Evolutionary conservation across 495 filamentous ascomycete genomes (phyloP).

Genomic region (Xylaria longipes): DNA sequence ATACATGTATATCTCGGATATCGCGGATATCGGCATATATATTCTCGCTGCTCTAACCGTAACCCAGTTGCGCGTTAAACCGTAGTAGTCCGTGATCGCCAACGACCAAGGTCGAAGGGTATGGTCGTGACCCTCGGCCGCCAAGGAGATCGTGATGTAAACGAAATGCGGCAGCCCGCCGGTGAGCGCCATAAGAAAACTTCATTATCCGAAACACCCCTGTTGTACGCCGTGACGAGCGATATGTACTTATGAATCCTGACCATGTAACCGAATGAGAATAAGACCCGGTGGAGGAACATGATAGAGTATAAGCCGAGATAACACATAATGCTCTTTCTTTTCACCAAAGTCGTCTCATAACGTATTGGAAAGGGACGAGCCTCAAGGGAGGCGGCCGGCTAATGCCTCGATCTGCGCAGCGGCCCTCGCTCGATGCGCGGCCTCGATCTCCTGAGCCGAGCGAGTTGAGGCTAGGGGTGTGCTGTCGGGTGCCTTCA

Average conservation of each 20-base stretch:
- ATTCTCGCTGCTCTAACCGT: no score
- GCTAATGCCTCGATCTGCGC: neutral
- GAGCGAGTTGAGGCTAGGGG: neutral
- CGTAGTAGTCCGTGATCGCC: neutral
- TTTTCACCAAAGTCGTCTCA: neutral
- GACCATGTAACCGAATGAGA: neutral
- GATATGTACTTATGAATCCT: neutral
- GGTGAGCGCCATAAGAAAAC: neutral
- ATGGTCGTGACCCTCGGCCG: neutral
- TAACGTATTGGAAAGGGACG: neutral
- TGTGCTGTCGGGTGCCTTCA: neutral
- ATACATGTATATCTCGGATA: no score
- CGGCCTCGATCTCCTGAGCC: neutral
- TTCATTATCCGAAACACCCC: neutral
- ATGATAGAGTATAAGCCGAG: neutral
- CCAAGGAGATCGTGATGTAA: neutral
- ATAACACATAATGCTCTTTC: neutral
- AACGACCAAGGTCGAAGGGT: neutral
- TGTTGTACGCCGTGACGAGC: neutral
- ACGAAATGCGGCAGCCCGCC: neutral
- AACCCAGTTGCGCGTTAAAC: neutral
- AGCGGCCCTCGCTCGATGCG: neutral
- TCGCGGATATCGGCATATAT: no score
- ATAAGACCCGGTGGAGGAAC: neutral
- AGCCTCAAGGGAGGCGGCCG: neutral